A percentile compares a stretch with the other conserved stretches of the same genome.
phyloP scores from a whole-genome alignment of 2,329 filamentous ascomycete species.

The Aspergillus transmontanensis region DNA sequence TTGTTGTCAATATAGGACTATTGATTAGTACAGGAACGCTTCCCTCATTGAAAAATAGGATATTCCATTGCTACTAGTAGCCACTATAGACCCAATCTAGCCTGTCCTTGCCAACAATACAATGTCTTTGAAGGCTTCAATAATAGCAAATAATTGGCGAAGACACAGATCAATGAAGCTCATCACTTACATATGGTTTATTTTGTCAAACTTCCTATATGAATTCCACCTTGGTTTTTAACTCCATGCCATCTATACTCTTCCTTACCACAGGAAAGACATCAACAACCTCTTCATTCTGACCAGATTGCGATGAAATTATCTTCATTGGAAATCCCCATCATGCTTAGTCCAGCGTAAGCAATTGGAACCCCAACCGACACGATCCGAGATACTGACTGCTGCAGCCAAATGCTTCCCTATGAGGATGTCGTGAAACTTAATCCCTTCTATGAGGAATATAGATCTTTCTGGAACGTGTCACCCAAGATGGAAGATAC shows the following conservation, averaged over 20 bases:
- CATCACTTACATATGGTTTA: neutral
- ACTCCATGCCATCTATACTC: neutral
- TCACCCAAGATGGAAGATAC: conserved; percentile 12
- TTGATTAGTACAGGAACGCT: neutral
- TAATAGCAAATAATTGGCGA: neutral
- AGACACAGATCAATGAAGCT: neutral
- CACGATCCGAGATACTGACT: conserved; percentile 11
- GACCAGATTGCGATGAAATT: conserved; percentile 12
- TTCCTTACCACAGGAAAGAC: neutral
- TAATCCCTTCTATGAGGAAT: conserved; percentile 30
- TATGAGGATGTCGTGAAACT: conserved; percentile 32
- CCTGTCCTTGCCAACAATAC: neutral
- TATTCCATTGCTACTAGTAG: neutral
- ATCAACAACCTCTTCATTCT: neutral
- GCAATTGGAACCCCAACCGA: conserved; percentile 2
- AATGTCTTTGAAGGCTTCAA: neutral
- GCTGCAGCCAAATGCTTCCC: conserved; percentile 21
- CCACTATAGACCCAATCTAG: neutral
- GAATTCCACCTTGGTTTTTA: neutral
- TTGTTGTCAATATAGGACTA: neutral
- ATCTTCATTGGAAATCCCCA: conserved; percentile 28
- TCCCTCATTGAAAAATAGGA: neutral
- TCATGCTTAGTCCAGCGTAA: conserved; percentile 32
- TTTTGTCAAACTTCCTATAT: neutral
- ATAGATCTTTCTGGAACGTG: conserved; percentile 23